phyloP scores from a whole-genome alignment of 345 rosid species.

The Gossypium bickii region DNA sequence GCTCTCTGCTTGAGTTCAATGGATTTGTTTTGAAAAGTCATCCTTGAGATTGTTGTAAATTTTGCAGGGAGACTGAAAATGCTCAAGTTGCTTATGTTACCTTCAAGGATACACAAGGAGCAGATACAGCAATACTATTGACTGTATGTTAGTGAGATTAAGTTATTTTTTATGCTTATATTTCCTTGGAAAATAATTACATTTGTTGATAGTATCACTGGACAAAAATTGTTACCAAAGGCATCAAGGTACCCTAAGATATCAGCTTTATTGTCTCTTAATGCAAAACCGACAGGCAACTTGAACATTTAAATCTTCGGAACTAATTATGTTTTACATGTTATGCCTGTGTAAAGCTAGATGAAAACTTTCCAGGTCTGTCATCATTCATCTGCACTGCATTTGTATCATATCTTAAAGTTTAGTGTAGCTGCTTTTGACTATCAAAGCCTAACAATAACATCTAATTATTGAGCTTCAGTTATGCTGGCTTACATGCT shows the following conservation, averaged over 20 bases:
- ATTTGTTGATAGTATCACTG: background rate
- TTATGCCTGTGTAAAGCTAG: background rate
- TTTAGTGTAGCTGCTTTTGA: background rate
- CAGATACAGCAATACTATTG: conserved; percentile 47
- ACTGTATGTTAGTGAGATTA: conserved; percentile 32
- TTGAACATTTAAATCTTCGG: background rate
- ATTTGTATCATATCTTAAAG: background rate
- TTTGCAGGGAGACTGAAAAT: conserved; percentile 36
- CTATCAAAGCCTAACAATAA: background rate
- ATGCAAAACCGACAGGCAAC: conserved; percentile 29
- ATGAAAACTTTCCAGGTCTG: background rate
- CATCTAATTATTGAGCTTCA: background rate
- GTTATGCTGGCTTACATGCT: background rate
- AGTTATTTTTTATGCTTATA: background rate
- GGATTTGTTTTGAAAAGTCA: background rate
- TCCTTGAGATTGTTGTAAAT: conserved; percentile 1
- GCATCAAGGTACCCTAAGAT: background rate
- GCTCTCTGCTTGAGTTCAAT: background rate
- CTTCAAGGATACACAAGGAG: conserved; percentile 46
- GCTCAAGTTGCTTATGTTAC: conserved; percentile 46
- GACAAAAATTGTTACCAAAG: conserved; percentile 17
- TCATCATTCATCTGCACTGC: background rate
- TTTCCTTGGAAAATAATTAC: background rate
- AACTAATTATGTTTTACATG: background rate
- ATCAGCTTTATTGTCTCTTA: conserved; percentile 25